These are phyloP conservation scores for Juglanconis oblonga DNA, from an alignment of 2,329 filamentous ascomycete species.

Conservation along the genomic window DNA sequence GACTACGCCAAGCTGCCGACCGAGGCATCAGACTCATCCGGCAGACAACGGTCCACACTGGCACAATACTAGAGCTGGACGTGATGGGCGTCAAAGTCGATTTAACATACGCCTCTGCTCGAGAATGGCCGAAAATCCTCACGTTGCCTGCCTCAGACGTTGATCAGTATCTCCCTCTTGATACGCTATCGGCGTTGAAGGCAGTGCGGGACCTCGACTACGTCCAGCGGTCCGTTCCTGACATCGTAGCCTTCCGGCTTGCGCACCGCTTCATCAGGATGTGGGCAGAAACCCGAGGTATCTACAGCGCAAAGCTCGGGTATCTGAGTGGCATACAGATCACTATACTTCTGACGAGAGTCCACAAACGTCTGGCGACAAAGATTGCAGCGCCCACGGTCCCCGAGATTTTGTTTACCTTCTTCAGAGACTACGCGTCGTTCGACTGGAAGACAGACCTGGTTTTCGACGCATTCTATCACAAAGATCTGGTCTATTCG, in stretches of 20 bases:
- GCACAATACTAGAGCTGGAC: constrained; percentile 63
- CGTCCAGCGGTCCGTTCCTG: constrained; percentile 57
- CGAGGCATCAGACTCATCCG: constrained; percentile 50
- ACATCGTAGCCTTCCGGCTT: constrained; percentile 53
- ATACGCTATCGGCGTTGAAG: constrained; percentile 61
- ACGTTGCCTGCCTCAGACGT: constrained; percentile 47
- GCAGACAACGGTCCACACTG: constrained; percentile 55
- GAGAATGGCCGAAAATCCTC: constrained; percentile 46
- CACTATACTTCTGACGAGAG: constrained; percentile 55
- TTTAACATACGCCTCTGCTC: constrained; percentile 64
- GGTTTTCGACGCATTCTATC: constrained; percentile 60
- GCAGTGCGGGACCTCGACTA: constrained; percentile 61
- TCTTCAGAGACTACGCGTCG: constrained; percentile 60
- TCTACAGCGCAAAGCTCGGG: constrained; percentile 65
- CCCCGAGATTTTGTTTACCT: constrained; percentile 52
- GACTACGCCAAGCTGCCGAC: constrained; percentile 45
- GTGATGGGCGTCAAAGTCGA: constrained; percentile 58
- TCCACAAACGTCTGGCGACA: constrained; percentile 53
- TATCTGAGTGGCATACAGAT: constrained; percentile 65
- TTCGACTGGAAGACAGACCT: constrained; percentile 57
- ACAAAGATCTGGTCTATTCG: constrained; percentile 46
- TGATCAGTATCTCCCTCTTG: constrained; percentile 52
- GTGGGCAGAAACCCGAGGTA: constrained; percentile 60
- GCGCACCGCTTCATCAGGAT: constrained; percentile 59
- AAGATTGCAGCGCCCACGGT: constrained; percentile 37